A percentile compares a stretch with the other conserved stretches of the same genome.
phyloP scores from a whole-genome alignment of 2,329 filamentous ascomycete genomes.

The Fusarium continuum region DNA sequence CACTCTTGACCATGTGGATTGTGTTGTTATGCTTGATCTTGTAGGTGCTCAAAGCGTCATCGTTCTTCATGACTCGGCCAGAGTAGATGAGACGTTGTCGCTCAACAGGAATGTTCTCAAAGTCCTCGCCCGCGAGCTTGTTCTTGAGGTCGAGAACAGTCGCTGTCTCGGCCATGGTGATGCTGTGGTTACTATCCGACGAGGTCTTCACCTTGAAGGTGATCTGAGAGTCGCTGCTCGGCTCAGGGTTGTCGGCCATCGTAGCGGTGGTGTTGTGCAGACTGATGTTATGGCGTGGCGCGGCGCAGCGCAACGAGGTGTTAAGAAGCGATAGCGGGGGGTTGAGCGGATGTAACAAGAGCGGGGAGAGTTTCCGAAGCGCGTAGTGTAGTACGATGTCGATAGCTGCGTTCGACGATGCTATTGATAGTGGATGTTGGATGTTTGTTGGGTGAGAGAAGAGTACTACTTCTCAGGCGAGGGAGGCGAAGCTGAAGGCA shows the following conservation, averaged over 20 bases:
- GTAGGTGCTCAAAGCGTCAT: slow-evolving; percentile 83
- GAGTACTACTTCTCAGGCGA: background rate
- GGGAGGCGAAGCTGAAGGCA: slow-evolving; percentile 21
- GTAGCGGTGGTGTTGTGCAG: slow-evolving; percentile 22
- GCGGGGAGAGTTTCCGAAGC: slow-evolving; percentile 8
- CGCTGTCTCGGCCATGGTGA: slow-evolving; percentile 81
- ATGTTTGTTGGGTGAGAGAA: background rate
- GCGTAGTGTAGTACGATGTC: background rate
- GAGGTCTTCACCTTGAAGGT: slow-evolving; percentile 99
- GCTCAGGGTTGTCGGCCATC: slow-evolving; percentile 73
- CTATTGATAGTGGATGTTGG: background rate
- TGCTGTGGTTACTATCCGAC: slow-evolving; percentile 82
- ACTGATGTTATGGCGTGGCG: slow-evolving; percentile 23
- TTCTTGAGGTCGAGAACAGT: slow-evolving; percentile 88
- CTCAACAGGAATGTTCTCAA: slow-evolving; percentile 86
- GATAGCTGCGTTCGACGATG: background rate
- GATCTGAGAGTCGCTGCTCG: slow-evolving; percentile 75
- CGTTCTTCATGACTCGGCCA: slow-evolving; percentile 94
- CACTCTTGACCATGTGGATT: slow-evolving; percentile 95
- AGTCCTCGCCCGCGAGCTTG: slow-evolving; percentile 82
- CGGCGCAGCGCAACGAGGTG: slow-evolving; percentile 28
- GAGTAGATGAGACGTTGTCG: slow-evolving; percentile 97
- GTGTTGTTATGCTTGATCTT: slow-evolving; percentile 98
- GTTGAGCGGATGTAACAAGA: background rate
- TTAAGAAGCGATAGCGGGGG: slow-evolving; percentile 22